Evolutionary conservation across 805 yeast species (phyloP), one percentile per base, ranked within the genome.

Genomic region (Candida coleopterorum): DNA sequence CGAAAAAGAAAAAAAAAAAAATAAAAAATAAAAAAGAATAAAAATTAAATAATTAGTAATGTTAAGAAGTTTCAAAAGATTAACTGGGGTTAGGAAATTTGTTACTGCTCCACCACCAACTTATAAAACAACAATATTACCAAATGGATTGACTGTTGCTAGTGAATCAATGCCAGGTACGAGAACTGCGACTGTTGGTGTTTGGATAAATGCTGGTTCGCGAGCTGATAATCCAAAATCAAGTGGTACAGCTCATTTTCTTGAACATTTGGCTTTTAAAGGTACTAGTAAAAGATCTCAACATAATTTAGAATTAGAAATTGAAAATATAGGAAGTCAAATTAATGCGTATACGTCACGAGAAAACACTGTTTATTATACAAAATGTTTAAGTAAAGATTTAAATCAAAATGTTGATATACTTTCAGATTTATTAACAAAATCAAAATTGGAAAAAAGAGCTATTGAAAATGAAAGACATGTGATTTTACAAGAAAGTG

Each of bases 131-230:
- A 77, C 96, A 1, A 77, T 81, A 3, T 69, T 93, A 36, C 68
- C 81, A n/a, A 93, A 93, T 56, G 99, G 99, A 3, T 63, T 93
- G 29, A 90, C 97, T 0, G 96, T 90, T 26, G 98, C 97, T 37
- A 75, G 94, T 31, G 97, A 93, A 57, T 54, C 72, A 29, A 77
- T 85, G 56, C 97, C 97, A 9, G 81, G 84, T 44, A 81, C 94
- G 6, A 74, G 82, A 48, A 88, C 97, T 29, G 97, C 98, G 43
- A 93, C 98, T 2, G 96, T 93, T 10, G 98, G 97, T 2, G 90
- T 93, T 38, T 94, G 96, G 90, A 88, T 93, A 43, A 96, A 93
- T 62, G 96, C 98, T 27, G 99, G 99, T 2, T 89, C 97, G 3
- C 74, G 99, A 44, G 97, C 97, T 3, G 99, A 93, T 62, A 82